Evolutionary conservation across 2,329 filamentous ascomycete species (phyloP).

Genomic region (Epichloe sp.): DNA sequence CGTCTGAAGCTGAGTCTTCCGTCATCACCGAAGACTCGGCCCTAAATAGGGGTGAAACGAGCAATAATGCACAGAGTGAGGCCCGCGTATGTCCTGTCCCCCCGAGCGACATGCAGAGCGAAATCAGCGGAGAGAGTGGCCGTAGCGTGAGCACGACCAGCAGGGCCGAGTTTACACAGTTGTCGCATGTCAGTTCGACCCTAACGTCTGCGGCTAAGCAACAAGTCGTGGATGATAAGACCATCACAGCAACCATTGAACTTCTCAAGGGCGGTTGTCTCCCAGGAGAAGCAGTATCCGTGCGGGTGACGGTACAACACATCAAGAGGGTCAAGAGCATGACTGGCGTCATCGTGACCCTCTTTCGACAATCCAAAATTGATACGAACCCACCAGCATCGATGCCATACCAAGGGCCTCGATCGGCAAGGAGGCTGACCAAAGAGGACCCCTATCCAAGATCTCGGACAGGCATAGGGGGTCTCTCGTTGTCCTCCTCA

Average conservation of each 20-base stretch:
- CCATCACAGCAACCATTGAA: constrained; percentile 77
- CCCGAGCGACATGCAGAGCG: constrained; percentile 48
- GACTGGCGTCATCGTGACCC: constrained; percentile 81
- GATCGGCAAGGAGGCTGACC: constrained; percentile 53
- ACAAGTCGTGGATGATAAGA: constrained; percentile 48
- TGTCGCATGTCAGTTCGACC: constrained; percentile 18
- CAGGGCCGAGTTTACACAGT: constrained; percentile 29
- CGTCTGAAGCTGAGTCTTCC: constrained; percentile 23
- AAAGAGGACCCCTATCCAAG: constrained; percentile 79
- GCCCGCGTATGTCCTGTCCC: constrained; percentile 14
- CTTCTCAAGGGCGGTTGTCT: constrained; percentile 71
- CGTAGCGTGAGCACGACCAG: constrained; percentile 54
- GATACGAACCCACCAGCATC: constrained; percentile 54
- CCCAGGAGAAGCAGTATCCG: constrained; percentile 68
- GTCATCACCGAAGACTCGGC: constrained; percentile 26
- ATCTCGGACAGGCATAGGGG: constrained; percentile 78
- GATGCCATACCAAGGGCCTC: constrained; percentile 37
- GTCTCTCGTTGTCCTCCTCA: constrained; percentile 73
- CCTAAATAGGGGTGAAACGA: constrained; percentile 16
- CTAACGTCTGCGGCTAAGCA: constrained; percentile 24
- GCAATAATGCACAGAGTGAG: constrained; percentile 20
- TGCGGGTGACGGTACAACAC: constrained; percentile 74
- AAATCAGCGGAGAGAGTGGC: constrained; percentile 57
- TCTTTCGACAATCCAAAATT: constrained; percentile 83
- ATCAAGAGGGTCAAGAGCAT: constrained; percentile 82